Base-by-base conservation (phyloP, 345 rosid species). In the Populus pruinosa region DNA sequence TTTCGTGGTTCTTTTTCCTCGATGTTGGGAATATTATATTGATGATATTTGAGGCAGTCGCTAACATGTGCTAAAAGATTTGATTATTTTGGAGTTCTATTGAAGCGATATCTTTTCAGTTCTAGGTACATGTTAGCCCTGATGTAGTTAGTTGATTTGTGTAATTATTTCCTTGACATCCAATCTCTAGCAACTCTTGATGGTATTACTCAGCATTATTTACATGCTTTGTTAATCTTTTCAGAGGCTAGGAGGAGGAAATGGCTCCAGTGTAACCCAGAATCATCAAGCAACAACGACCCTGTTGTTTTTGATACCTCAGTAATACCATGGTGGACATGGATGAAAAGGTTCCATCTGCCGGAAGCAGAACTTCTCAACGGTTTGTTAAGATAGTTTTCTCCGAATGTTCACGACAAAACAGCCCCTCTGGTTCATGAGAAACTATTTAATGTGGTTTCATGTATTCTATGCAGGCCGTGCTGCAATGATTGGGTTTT, bases 401-500 rank as follows among this genome's bases (percentile, higher is more conserved):
- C 23, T 36, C 59, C 21, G 33, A 43, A 38, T 68, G 35, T 33
- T 18, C 36, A 56, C n/a, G 25, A 63, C 21, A 11, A 44, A 63
- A n/a, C 20, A 10, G 16, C 7, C 29, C 23, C 49, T 43, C 43
- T 13, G 43, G 36, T 39, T 47, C 27, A 8, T 64, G 38, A 67
- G 71, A 73, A 66, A 77, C 76, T 18, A 11, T 75, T 70, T 39
- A 53, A 56, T 70, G 4, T 16, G 43, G 8, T 74, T 81, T 77
- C 21, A 3, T 75, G 78, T 59, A 77, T 76, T 77, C 69, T 33
- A 25, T 68, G 64, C 84, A 93, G 99, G 99, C 44, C 94, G 97
- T 31, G 98, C 99, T 39, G 98, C 99, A 31, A 96, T 96, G 99
- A 75, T 93, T 31, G 97, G 99, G 29, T 96, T 96, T 90, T 96